A percentile compares a stretch with the other conserved stretches of the same genome.
These are phyloP conservation scores for Stagonosporopsis rhizophila DNA, from an alignment of 2,329 filamentous ascomycete genomes.

Conservation along the genomic window DNA sequence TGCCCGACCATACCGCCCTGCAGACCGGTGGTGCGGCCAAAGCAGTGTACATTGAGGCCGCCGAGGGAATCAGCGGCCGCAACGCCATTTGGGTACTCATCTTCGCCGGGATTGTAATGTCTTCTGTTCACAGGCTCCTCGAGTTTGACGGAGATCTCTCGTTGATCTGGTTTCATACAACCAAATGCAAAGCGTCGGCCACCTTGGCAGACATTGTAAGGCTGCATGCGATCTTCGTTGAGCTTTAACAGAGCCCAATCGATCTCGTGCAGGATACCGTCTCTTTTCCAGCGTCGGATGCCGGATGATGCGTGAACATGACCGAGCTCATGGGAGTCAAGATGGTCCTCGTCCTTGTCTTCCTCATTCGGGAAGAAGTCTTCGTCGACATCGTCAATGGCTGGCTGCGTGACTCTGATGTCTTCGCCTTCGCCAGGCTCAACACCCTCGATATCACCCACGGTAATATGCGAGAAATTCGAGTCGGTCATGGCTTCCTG, in stretches of 20 bases:
- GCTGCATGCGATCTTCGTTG: conserved; percentile 71
- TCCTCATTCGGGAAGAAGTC: conserved; percentile 81
- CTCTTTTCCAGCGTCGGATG: conserved; percentile 75
- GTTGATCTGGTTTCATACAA: conserved; percentile 35
- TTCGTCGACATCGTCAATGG: conserved; percentile 83
- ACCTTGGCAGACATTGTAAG: conserved; percentile 73
- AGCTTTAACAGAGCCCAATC: conserved; percentile 95
- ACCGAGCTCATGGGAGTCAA: conserved; percentile 81
- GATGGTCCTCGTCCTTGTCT: conserved; percentile 77
- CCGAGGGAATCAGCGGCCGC: conserved; percentile 69
- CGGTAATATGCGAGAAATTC: conserved; percentile 37
- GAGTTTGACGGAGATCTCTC: conserved; percentile 42
- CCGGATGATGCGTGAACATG: conserved; percentile 90
- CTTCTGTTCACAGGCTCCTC: conserved; percentile 44
- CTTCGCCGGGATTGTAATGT: conserved; percentile 46
- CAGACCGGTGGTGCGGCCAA: conserved; percentile 84
- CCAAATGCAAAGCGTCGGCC: conserved; percentile 50
- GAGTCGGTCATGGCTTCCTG: conserved; percentile 42
- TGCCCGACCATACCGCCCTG: conserved; percentile 79
- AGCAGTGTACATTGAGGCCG: conserved; percentile 82
- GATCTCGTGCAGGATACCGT: conserved; percentile 84
- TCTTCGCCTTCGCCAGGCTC: conserved; percentile 76
- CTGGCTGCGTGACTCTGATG: conserved; percentile 88
- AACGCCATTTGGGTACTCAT: conserved; percentile 63
- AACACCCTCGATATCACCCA: conserved; percentile 78